Conservation (phyloP, 768 basidiomycete species). For the Tricholoma flavovirens region DNA sequence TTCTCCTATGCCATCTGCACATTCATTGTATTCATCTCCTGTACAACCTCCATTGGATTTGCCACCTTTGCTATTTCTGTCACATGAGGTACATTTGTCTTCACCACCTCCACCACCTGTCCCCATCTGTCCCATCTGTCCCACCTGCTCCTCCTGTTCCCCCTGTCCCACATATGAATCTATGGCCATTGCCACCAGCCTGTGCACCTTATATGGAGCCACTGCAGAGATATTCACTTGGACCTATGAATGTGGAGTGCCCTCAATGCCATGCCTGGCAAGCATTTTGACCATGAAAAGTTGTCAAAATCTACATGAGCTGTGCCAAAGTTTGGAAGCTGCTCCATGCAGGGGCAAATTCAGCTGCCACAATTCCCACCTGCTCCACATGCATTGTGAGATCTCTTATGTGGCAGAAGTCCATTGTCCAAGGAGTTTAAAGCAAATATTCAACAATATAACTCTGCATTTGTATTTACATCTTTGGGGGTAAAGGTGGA, state of each 20-base stretch:
- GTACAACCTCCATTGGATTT: too few relatives aligned
- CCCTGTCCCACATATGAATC: too few relatives aligned
- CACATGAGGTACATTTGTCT: too few relatives aligned
- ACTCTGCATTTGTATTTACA: conserved; percentile 27
- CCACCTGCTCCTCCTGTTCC: too few relatives aligned
- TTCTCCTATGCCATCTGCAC: too few relatives aligned
- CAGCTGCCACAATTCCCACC: not conserved
- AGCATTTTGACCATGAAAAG: conserved; percentile 9
- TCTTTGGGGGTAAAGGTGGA: conserved; percentile 27
- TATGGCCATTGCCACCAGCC: too few relatives aligned
- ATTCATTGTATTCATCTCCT: too few relatives aligned
- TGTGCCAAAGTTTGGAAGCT: conserved; percentile 8
- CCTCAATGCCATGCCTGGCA: conserved; percentile 7
- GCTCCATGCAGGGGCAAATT: conserved; percentile 11
- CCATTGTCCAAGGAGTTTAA: conserved; percentile 16
- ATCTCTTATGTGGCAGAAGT: not conserved
- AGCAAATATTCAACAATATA: conserved; percentile 5
- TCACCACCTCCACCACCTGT: too few relatives aligned
- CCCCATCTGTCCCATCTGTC: too few relatives aligned
- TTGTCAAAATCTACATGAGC: not conserved
- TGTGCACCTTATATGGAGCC: too few relatives aligned
- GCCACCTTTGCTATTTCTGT: too few relatives aligned
- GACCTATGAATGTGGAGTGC: conserved; percentile 4
- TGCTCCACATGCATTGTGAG: not conserved
- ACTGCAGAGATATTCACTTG: not conserved